These are phyloP conservation scores for Populus hybrid DNA, from an alignment of 441 rosid genomes.

Conservation along the genomic window DNA sequence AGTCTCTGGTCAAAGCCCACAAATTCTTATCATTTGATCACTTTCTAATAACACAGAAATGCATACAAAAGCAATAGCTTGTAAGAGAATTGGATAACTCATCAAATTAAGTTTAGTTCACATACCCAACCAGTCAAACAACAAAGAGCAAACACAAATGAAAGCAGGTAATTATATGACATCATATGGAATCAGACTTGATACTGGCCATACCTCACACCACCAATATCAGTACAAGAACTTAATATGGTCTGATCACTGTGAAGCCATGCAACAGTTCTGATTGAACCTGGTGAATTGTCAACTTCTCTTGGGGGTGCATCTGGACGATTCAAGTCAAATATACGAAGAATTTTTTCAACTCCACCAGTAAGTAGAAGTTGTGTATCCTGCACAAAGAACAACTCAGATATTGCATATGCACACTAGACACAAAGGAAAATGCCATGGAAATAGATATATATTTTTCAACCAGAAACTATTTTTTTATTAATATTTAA, in stretches of 20 bases:
- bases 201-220: slow-evolving; percentile 59
- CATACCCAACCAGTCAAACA: not conserved
- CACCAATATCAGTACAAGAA: slow-evolving; percentile 83
- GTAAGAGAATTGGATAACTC: not conserved
- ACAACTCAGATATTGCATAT: not conserved
- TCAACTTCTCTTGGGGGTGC: slow-evolving; percentile 80
- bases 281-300: slow-evolving; percentile 76
- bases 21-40: not conserved
- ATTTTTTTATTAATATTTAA: no score
- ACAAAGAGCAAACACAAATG: not conserved
- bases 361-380: slow-evolving; percentile 84
- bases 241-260: slow-evolving; percentile 87
- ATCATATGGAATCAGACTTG: not conserved
- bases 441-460: not conserved
- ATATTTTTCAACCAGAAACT: not conserved
- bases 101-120: not conserved
- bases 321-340: slow-evolving; percentile 78
- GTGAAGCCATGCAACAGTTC: slow-evolving; percentile 94
- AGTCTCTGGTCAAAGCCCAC: not conserved
- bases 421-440: not conserved
- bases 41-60: not conserved
- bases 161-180: not conserved
- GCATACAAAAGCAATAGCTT: not conserved
- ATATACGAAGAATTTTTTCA: slow-evolving; percentile 84
- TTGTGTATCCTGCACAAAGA: slow-evolving; percentile 62